Percentiles rank a stretch among this genome's conserved stretches.
Evolutionary conservation across 208 protist species (phyloP).

Genomic region (Leptomonas pyrrhocoris): DNA sequence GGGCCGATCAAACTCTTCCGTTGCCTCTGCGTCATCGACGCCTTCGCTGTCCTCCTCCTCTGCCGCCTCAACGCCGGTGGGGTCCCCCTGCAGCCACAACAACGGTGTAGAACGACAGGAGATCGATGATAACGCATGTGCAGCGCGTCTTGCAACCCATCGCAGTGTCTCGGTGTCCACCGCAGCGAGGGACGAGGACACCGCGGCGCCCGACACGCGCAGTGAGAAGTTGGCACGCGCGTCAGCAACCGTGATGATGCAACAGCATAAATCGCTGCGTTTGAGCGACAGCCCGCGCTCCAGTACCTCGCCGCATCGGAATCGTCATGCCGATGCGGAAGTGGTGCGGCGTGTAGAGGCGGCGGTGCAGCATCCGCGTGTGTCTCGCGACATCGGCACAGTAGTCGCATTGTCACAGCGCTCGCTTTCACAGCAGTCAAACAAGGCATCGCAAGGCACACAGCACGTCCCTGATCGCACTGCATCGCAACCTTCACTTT

Average conservation of each 20-base stretch:
- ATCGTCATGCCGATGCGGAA: not conserved
- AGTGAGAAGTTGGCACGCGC: not conserved
- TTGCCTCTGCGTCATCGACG: not conserved
- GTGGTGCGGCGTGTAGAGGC: constrained; percentile 11
- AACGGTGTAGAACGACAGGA: too few species aligned
- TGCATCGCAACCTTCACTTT: not conserved
- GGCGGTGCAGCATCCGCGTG: constrained; percentile 7
- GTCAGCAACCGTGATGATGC: not conserved
- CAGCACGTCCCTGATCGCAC: too few species aligned
- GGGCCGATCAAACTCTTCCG: not conserved
- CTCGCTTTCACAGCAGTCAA: not conserved
- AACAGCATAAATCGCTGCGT: not conserved
- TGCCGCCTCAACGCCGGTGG: not conserved
- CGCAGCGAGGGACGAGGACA: constrained; percentile 5
- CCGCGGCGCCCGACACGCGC: not conserved
- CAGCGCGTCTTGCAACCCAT: not conserved
- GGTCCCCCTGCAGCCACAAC: not conserved
- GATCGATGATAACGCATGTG: too few species aligned
- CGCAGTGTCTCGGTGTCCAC: constrained; percentile 11
- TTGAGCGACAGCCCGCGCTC: not conserved
- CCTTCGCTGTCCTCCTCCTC: not conserved
- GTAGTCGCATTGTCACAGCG: not conserved
- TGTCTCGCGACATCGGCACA: not conserved
- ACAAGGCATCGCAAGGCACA: not conserved
- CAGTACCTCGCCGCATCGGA: not conserved